A percentile compares a stretch with the other conserved stretches of the same genome.
These are phyloP conservation scores for Purpureocillium takamizusanense DNA, from an alignment of 2,329 filamentous ascomycete genomes.

Conservation along the genomic window DNA sequence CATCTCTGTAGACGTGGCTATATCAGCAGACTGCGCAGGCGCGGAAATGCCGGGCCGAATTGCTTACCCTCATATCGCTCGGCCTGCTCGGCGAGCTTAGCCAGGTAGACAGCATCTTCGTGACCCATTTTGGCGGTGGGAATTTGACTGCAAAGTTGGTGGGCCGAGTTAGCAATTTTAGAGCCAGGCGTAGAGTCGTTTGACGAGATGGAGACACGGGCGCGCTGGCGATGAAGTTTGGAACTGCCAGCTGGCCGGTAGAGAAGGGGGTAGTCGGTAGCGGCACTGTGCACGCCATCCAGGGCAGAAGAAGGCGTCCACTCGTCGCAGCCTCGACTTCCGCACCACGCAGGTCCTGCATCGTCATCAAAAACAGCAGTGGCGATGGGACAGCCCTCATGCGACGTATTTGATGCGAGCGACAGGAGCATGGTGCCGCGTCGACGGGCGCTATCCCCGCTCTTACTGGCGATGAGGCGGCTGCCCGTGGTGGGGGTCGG, in stretches of 20 bases:
- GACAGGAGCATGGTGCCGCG: no score
- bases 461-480: background rate
- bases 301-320: no score
- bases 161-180: no score
- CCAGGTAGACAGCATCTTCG: conserved; percentile 98
- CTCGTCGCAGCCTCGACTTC: no score
- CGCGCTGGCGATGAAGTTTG: no score
- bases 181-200: no score
- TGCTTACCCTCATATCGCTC: conserved; percentile 96
- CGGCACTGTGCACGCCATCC: background rate
- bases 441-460: background rate
- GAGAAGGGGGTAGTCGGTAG: conserved; percentile 1
- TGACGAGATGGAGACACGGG: no score
- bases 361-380: no score
- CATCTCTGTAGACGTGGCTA: conserved; percentile 61
- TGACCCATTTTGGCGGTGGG: conserved; percentile 72
- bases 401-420: no score
- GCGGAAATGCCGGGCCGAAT: conserved; percentile 3
- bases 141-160: background rate
- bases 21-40: conserved; percentile 13
- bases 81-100: conserved; percentile 99
- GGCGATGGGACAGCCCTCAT: no score
- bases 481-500: background rate
- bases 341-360: no score
- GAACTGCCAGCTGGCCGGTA: no score